phyloP scores from a whole-genome alignment of 2,329 filamentous ascomycete genomes.

The Talaromyces sp. region DNA sequence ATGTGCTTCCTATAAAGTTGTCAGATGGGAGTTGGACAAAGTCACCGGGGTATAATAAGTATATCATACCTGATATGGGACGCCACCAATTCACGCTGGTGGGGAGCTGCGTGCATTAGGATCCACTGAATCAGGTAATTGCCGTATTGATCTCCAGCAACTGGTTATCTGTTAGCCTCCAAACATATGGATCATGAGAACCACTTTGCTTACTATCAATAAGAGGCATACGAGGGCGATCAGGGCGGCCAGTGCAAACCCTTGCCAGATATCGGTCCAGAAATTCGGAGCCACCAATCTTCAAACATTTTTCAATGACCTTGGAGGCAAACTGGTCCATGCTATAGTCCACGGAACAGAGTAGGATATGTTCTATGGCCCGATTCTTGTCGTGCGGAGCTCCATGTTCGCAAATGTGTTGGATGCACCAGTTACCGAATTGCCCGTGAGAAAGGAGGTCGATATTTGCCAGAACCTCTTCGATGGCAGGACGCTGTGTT shows the following conservation, averaged over 20 bases:
- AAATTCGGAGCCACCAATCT: conserved; percentile 89
- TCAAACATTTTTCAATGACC: conserved; percentile 97
- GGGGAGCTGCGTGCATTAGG: conserved; percentile 75
- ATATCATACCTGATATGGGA: conserved; percentile 68
- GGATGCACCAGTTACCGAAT: conserved; percentile 99
- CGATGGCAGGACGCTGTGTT: conserved; percentile 85
- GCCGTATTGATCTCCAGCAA: conserved; percentile 96
- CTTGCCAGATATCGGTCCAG: conserved; percentile 87
- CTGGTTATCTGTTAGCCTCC: conserved; percentile 26
- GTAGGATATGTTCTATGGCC: conserved; percentile 91
- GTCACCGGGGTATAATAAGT: background rate
- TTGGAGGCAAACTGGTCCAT: conserved; percentile 99
- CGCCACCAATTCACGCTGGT: conserved; percentile 89
- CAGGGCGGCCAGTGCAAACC: conserved; percentile 83
- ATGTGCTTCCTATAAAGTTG: conserved; percentile 70
- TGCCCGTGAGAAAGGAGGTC: conserved; percentile 95
- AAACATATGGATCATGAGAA: background rate
- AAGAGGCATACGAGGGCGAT: conserved; percentile 90
- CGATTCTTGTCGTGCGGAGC: conserved; percentile 84
- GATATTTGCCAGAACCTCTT: conserved; percentile 91
- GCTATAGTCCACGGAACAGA: conserved; percentile 90
- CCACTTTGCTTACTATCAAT: conserved; percentile 67
- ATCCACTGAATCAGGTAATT: conserved; percentile 99
- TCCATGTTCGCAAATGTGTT: conserved; percentile 97
- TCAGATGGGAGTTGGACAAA: conserved; percentile 9